Base-by-base conservation (phyloP, 177 flowering plant genomes). In the Tripterygium wilfordii region DNA sequence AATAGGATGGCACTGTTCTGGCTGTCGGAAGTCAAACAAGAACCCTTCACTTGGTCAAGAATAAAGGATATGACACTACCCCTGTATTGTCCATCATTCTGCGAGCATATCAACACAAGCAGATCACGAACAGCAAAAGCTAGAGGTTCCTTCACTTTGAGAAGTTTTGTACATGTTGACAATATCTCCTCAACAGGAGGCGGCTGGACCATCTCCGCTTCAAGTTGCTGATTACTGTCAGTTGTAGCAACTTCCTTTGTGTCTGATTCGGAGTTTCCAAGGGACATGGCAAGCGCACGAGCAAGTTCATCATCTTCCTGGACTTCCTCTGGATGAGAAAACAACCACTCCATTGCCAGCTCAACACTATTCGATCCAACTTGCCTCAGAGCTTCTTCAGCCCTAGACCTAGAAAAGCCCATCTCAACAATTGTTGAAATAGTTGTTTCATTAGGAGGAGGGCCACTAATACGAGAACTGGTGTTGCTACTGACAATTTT, bases 271-370 rank as follows among this genome's bases (percentile, higher is more conserved):
- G 95, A 70, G 51, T 74, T 82, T 29, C 99, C 97, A 16, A 94
- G 80, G 16, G 99, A 94, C 83, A 94, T 76, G 39, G 97, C 99
- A 66, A 90, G 96, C 30, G 99, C 99, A 57, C 97, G 97, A 51
- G 99, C 97, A 67, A 94, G 97, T 63, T 94, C 99, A 72, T 90
- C 99, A 64, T 90, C 97, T 68, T 94, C 99, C 68, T 68, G 96
- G 32, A 50, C 56, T 58, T 94, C 99, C 64, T 89, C 99, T 18
- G 85, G 92, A 74, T 90, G 99, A 36, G 95, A 76, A 54, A 85
- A 85, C 63, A 94, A 58, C 99, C 99, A 94, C 61, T 94, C 99
- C 99, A 90, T 94, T 51, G 99, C 99, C 78, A 94, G 68, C 71
- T 94, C 99, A 48, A 94, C 99, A 51, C 92, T 89, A 48, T 90